Conservation (phyloP, 495 filamentous ascomycete genomes). For the Xylaria venustula region DNA sequence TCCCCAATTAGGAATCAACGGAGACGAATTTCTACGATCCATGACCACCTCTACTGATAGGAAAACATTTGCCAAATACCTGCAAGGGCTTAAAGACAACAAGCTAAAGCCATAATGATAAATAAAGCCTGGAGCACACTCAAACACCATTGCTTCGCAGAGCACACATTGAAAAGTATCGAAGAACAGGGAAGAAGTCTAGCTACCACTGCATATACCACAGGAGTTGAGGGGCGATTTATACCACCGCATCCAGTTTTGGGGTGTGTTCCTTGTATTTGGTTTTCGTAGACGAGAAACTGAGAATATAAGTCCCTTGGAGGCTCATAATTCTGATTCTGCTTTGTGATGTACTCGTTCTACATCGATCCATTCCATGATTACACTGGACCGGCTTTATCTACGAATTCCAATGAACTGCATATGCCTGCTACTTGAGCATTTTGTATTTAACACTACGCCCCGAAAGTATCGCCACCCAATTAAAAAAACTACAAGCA, state of each 20-base stretch:
- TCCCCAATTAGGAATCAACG: constrained; percentile 46
- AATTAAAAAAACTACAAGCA: no score
- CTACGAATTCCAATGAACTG: no score
- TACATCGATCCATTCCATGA: background rate
- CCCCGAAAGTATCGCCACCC: no score
- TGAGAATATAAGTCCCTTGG: constrained; percentile 1
- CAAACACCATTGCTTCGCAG: background rate
- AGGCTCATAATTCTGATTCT: background rate
- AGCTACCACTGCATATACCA: constrained; percentile 15
- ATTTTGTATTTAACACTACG: no score
- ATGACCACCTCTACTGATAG: constrained; percentile 50
- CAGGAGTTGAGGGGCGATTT: constrained; percentile 17
- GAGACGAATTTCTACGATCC: constrained; percentile 46
- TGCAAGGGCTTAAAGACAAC: constrained; percentile 41
- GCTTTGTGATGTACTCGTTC: background rate
- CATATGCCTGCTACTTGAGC: no score
- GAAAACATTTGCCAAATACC: constrained; percentile 48
- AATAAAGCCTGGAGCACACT: background rate
- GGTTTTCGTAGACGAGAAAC: constrained; percentile 15
- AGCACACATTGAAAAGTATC: background rate
- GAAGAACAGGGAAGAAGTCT: background rate
- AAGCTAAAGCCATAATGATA: constrained; percentile 21
- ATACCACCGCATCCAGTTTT: constrained; percentile 14
- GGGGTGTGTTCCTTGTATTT: constrained; percentile 13
- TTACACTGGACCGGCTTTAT: no score